Evolutionary conservation across 306 rosid genomes (phyloP).

Genomic region (Lathyrus tuberosus): DNA sequence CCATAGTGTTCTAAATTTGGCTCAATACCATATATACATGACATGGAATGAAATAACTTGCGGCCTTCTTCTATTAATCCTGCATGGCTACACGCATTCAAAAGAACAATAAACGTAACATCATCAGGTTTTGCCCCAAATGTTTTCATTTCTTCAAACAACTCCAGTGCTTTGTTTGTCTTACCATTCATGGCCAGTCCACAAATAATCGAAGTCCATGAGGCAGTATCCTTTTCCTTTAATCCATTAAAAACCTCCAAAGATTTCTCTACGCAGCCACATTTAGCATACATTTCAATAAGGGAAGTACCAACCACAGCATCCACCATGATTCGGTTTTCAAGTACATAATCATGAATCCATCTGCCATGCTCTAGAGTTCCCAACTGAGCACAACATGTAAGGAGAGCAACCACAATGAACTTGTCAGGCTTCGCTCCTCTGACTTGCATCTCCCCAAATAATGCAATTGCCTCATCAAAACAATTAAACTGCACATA

Average conservation of each 20-base stretch:
- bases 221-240: slow-evolving; percentile 61
- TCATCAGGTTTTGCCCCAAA: slow-evolving; percentile 65
- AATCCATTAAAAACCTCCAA: slow-evolving; percentile 59
- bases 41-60: slow-evolving; percentile 55
- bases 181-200: slow-evolving; percentile 75
- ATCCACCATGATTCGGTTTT: slow-evolving; percentile 55
- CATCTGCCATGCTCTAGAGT: slow-evolving; percentile 73
- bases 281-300: slow-evolving; percentile 76
- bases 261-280: slow-evolving; percentile 64
- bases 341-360: slow-evolving; percentile 58
- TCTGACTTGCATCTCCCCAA: slow-evolving; percentile 62
- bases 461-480: slow-evolving; percentile 64
- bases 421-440: slow-evolving; percentile 62
- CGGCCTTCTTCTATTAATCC: slow-evolving; percentile 74
- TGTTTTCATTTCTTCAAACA: slow-evolving; percentile 62
- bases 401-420: slow-evolving; percentile 64
- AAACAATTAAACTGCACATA: slow-evolving; percentile 64
- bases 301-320: slow-evolving; percentile 72
- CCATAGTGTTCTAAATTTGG: slow-evolving; percentile 76
- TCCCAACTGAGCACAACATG: slow-evolving; percentile 72
- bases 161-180: slow-evolving; percentile 61
- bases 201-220: slow-evolving; percentile 75
- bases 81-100: slow-evolving; percentile 72
- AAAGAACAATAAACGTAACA: slow-evolving; percentile 61
- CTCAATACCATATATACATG: slow-evolving; percentile 45